These are phyloP conservation scores for Nitzschia sp. DNA, from an alignment of 108 stramenopile species.

Conservation along the genomic window DNA sequence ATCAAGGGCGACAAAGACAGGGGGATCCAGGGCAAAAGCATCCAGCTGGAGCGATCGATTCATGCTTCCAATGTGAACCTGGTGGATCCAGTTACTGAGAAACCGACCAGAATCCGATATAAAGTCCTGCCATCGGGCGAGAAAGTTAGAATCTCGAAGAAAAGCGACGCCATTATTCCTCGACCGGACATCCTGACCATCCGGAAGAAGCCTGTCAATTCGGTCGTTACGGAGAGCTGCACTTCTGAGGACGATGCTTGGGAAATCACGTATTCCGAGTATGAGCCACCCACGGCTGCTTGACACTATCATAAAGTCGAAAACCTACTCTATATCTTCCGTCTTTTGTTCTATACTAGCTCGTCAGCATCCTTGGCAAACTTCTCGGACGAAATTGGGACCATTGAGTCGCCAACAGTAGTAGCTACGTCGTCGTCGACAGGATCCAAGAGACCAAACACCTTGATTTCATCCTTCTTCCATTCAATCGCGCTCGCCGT, in stretches of 20 bases:
- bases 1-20: constrained; percentile 74
- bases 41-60: constrained; percentile 66
- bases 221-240: constrained; percentile 71
- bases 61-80: constrained; percentile 92
- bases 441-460: constrained; percentile 58
- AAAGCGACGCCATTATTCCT: constrained; percentile 92
- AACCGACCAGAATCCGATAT: constrained; percentile 82
- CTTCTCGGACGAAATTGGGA: not conserved
- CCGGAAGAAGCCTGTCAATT: constrained; percentile 50
- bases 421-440: constrained; percentile 13
- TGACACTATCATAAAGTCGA: not conserved
- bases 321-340: not conserved
- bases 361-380: constrained; percentile 16
- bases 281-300: constrained; percentile 10
- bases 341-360: constrained; percentile 8
- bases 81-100: constrained; percentile 77
- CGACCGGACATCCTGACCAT: constrained; percentile 77
- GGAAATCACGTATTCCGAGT: constrained; percentile 61
- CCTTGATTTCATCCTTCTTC: constrained; percentile 62
- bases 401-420: not conserved
- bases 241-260: constrained; percentile 80
- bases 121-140: constrained; percentile 90
- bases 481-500: constrained; percentile 71
- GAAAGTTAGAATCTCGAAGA: constrained; percentile 92
- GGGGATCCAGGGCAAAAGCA: constrained; percentile 58